Evolutionary conservation across 2,329 filamentous ascomycete genomes (phyloP).

Genomic region (Aureobasidium sp.): DNA sequence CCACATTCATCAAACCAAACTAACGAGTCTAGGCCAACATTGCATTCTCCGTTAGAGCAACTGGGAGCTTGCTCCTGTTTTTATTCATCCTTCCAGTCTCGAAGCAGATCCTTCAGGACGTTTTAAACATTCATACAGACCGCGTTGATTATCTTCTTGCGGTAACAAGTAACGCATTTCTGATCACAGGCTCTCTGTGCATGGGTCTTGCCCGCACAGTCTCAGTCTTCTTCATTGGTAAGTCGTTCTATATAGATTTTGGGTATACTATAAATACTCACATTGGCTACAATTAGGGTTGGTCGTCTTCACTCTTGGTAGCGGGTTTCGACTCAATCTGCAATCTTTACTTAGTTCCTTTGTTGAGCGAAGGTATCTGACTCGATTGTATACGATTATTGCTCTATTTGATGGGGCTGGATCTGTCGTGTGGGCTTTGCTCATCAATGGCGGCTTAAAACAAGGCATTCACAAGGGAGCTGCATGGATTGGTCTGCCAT

Average conservation of each 20-base stretch:
- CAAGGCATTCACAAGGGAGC: slow-evolving; percentile 5
- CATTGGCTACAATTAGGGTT: background rate
- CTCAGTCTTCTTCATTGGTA: background rate
- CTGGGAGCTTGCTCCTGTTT: background rate
- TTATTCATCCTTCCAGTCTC: background rate
- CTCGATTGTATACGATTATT: background rate
- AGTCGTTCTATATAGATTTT: background rate
- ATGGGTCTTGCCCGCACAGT: background rate
- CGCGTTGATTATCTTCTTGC: background rate
- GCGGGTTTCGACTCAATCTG: background rate
- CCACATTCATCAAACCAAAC: background rate
- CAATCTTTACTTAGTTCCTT: slow-evolving; percentile 6
- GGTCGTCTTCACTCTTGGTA: background rate
- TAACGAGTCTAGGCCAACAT: background rate
- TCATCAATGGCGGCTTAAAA: slow-evolving; percentile 1
- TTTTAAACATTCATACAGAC: background rate
- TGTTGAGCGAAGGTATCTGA: background rate
- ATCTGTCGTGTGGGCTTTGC: background rate
- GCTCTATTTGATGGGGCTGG: background rate
- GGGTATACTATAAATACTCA: background rate
- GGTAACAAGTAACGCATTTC: background rate
- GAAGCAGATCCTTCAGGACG: background rate
- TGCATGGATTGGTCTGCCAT: slow-evolving; percentile 9
- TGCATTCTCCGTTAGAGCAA: background rate
- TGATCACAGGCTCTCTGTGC: background rate